Conservation (phyloP, 768 basidiomycete genomes). For the Termitomyces sp. region DNA sequence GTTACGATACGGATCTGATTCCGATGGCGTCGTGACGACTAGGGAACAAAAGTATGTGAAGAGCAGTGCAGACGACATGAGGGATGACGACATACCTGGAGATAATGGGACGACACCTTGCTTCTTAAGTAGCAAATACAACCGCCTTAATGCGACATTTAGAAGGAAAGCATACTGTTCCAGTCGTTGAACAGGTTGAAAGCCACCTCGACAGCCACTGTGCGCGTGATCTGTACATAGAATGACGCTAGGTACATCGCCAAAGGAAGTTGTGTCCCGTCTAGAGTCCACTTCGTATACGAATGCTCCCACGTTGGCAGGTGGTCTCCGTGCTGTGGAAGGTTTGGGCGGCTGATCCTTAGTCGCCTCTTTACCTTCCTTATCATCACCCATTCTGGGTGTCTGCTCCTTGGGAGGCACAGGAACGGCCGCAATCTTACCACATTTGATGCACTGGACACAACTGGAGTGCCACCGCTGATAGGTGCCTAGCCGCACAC, state of each 20-base stretch:
- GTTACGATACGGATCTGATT: constrained; percentile 78
- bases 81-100: constrained; percentile 44
- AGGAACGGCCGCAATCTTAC: constrained; percentile 65
- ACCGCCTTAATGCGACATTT: constrained; percentile 88
- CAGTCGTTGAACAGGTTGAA: constrained; percentile 86
- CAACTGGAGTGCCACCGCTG: constrained; percentile 96
- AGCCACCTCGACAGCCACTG: constrained; percentile 62
- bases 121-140: constrained; percentile 84
- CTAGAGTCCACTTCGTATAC: constrained; percentile 67
- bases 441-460: constrained; percentile 78
- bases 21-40: constrained; percentile 24
- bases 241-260: constrained; percentile 65
- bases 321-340: constrained; percentile 63
- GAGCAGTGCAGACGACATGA: background rate
- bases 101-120: constrained; percentile 85
- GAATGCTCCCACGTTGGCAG: constrained; percentile 77
- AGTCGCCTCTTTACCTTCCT: constrained; percentile 28
- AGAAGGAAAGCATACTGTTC: constrained; percentile 98
- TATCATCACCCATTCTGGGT: constrained; percentile 49
- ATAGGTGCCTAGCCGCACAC: constrained; percentile 91
- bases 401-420: constrained; percentile 46
- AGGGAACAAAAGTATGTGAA: constrained; percentile 14
- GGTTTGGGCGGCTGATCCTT: constrained; percentile 48
- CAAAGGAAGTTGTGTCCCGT: constrained; percentile 65
- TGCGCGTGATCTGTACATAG: constrained; percentile 77